Conservation (phyloP, 805 yeast genomes). For the Wickerhamomyces tratensis region DNA sequence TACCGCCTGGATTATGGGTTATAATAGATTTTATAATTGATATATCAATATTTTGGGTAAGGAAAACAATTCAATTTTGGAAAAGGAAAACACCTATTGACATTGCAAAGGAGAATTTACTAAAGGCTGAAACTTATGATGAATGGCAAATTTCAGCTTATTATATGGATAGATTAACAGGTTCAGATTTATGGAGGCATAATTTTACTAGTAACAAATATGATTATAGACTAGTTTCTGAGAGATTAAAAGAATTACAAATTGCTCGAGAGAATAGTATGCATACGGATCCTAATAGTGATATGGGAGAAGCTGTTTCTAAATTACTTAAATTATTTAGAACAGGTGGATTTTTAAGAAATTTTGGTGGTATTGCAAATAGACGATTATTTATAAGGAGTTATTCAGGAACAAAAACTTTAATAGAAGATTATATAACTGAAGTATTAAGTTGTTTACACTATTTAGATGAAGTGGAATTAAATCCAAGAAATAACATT, state of each 20-base stretch:
- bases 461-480: conserved; percentile 34
- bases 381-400: conserved; percentile 71
- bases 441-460: conserved; percentile 66
- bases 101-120: conserved; percentile 38
- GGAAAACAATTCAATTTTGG: conserved; percentile 15
- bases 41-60: conserved; percentile 31
- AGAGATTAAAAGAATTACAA: conserved; percentile 52
- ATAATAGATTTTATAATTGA: conserved; percentile 30
- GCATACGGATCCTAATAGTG: no score
- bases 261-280: conserved; percentile 41
- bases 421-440: conserved; percentile 78
- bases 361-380: conserved; percentile 85
- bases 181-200: conserved; percentile 63
- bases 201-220: conserved; percentile 74
- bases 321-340: conserved; percentile 58
- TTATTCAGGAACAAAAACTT: conserved; percentile 77
- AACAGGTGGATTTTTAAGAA: conserved; percentile 72
- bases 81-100: conserved; percentile 32
- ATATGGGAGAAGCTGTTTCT: conserved; percentile 35
- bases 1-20: conserved; percentile 32
- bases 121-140: conserved; percentile 44
- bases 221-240: conserved; percentile 76
- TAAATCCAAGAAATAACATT: conserved; percentile 21
- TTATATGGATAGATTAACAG: conserved; percentile 39
- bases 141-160: conserved; percentile 60